Evolutionary conservation across 2,329 filamentous ascomycete genomes (phyloP), one percentile per base, ranked within the genome.

Genomic region (Arthrobotrys musiformis): DNA sequence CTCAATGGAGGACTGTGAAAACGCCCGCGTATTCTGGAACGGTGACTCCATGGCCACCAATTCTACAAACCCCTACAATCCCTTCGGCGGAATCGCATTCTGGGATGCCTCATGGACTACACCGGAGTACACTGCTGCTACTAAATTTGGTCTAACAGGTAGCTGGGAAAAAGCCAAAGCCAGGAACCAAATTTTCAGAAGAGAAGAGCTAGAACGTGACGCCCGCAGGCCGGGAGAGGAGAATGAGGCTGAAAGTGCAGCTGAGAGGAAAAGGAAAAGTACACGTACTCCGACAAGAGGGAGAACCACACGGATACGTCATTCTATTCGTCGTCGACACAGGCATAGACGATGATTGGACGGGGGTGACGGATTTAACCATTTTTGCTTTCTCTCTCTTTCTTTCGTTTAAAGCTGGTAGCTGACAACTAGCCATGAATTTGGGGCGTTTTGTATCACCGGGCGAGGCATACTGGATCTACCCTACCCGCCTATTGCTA

Each of bases 31-130:
- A 35, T 70, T 70, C 60, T 76, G 72, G 72, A 44, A 13, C 19
- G 58, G 64, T 13, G 17, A 9, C 4, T 2, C 8, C 7, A 0
- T n/a, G 2, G 8, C 40, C 1, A 13, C 54, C 2, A 40, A 28
- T 3, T 26, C 54, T 15, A 54, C 15, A 5, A 67, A 61, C 30
- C 28, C 50, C 13, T 77, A 77, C 28, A 77, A 77, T 24, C 73
- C 73, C 8, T 70, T 77, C 52, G 73, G 66, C 17, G 73, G 73
- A 7, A 67, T 77, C 17, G 66, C 73, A 5, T 70, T 67, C 33
- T 77, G 73, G 73, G 73, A 77, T 35, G 73, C 73, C 15, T 77
- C 73, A 24, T 77, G 73, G 73, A 77, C 73, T 1, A 52, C 66
- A n/a, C n/a, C 66, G 8, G 66, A 77, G 22, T 61, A 61, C 22